These are phyloP conservation scores for Coemansia aciculifera DNA, from an alignment of 192 early-diverging fungal species.

Conservation along the genomic window DNA sequence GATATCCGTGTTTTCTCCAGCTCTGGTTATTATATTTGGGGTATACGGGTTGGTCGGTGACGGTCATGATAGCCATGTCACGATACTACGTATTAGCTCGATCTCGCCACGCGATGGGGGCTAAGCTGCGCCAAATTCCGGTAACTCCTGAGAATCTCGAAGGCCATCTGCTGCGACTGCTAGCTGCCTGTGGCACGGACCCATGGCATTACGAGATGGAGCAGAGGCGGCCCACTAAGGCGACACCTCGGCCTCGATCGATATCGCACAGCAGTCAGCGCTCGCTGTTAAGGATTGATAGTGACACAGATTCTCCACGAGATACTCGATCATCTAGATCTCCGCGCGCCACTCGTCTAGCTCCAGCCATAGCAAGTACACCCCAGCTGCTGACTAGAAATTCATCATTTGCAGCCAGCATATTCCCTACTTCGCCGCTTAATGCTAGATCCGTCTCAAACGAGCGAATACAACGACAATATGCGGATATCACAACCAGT, in stretches of 20 bases:
- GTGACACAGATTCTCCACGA: neutral
- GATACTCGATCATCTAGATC: neutral
- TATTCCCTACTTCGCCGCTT: neutral
- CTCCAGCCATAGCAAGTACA: neutral
- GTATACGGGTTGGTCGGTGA: conserved; percentile 11
- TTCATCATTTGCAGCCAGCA: neutral
- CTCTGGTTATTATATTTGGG: conserved; percentile 22
- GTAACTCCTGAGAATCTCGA: conserved; percentile 13
- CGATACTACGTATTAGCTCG: conserved; percentile 21
- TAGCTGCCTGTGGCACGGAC: neutral
- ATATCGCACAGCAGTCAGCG: neutral
- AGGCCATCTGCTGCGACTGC: neutral
- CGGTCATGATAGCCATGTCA: conserved; percentile 17
- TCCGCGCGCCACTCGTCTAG: neutral
- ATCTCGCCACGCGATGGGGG: conserved; percentile 1
- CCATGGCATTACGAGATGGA: neutral
- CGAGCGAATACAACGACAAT: neutral
- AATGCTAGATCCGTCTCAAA: neutral
- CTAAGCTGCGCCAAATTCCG: conserved; percentile 10
- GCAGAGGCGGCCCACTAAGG: neutral
- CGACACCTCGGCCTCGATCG: neutral
- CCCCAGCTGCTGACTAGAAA: neutral
- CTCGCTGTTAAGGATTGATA: neutral
- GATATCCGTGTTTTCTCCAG: conserved; percentile 32
- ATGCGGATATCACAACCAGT: neutral